Evolutionary conservation across 345 rosid species (phyloP), one percentile per base, ranked within the genome.

Genomic region (Garcia nutans): DNA sequence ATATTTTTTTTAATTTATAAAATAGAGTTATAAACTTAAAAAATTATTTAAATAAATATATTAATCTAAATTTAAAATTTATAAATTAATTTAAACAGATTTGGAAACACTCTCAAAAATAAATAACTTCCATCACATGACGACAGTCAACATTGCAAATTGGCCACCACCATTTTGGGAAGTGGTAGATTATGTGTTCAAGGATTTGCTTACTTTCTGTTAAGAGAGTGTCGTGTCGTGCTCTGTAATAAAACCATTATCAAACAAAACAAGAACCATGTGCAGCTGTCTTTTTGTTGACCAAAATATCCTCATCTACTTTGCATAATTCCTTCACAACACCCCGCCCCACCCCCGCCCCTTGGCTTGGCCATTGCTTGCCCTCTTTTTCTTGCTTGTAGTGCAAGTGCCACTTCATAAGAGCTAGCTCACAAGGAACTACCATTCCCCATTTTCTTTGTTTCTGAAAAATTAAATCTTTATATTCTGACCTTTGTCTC

Each of bases 321-420:
- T 45, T 5, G 17, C 56, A n/a, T 74, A 47, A 61, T 68, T 10
- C 57, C 65, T 55, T 56, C 26, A 10, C 70, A 52, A 47, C n/a
- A n/a, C n/a, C 26, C 64, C 41, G 31, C 1, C 78, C 13, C 17
- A 1, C 42, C 55, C 2, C 15, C 1, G 52, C 33, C 55, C 1
- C 1, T 28, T 28, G 31, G 31, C 6, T 37, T 37, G 7, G 41
- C 7, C 5, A 5, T 37, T 41, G 8, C 26, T 28, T 47, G 19
- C 19, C 52, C 68, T 31, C 68, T 56, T 80, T 69, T 56, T 10
- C 6, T 54, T 65, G 49, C 88, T 81, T 83, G 22, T 58, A 74
- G 72, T 81, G 33, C 81, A 72, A 81, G 84, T 73, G 83, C 80
- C 58, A 66, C 65, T 63, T 47, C 60, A n/a, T n/a, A 42, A n/a